A percentile compares a stretch with the other conserved stretches of the same genome.
Conservation (phyloP, 352 stramenopile species). For the Phytophthora niederhauseri region DNA sequence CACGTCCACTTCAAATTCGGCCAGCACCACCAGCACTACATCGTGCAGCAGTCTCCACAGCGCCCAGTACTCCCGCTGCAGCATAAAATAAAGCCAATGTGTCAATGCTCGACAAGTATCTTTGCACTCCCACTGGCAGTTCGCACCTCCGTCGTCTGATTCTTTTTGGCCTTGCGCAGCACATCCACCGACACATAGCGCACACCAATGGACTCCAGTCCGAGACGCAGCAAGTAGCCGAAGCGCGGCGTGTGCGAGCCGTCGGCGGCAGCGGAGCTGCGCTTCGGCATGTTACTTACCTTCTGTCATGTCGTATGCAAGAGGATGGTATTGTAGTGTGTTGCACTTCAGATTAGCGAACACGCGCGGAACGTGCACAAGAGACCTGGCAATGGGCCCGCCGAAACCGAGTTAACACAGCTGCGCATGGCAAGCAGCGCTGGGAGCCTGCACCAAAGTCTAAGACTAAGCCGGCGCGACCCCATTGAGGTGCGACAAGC, state of each 20-base stretch:
- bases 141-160: conserved; percentile 30
- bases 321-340: background rate
- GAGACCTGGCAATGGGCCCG: background rate
- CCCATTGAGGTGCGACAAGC: conserved; percentile 7
- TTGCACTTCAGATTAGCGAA: background rate
- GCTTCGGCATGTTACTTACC: background rate
- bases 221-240: conserved; percentile 42
- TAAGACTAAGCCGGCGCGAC: background rate
- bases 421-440: background rate
- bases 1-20: conserved; percentile 59
- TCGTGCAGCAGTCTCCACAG: conserved; percentile 74
- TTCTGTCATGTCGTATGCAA: background rate
- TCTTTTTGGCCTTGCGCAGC: conserved; percentile 71
- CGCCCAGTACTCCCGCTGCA: conserved; percentile 49
- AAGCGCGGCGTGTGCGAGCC: conserved; percentile 40
- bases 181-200: conserved; percentile 58
- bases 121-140: background rate
- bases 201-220: conserved; percentile 53
- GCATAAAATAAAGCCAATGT: background rate
- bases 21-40: conserved; percentile 63
- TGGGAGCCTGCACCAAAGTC: too few species aligned
- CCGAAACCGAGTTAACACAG: background rate
- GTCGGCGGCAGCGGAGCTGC: background rate
- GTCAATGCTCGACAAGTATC: conserved; percentile 1
- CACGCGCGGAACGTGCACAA: background rate